Evolutionary conservation across 23 red algal genomes (phyloP), one percentile per base, ranked within the genome.

Genomic region (Gracilaria caudata): DNA sequence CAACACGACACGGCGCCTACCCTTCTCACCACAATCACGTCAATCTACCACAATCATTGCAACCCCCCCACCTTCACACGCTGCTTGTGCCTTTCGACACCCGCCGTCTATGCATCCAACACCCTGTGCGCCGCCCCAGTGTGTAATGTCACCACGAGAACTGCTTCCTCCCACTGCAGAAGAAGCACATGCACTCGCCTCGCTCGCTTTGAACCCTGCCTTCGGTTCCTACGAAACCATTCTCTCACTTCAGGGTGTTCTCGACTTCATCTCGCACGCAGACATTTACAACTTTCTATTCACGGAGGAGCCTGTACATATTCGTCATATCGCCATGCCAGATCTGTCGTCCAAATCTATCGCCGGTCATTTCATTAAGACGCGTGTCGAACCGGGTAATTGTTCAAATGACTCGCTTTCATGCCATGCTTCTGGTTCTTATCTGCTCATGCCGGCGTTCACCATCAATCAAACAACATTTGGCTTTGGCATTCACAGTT

Each of bases 241-340:
- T 29, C 70, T 75, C 19, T 75, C 70, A 13, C 38, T 75, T 2
- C 70, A 75, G 40, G 70, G 70, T 20, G 70, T 75, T 41, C 70
- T 75, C 25, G 70, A 75, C 43, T 75, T 75, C 38, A 45, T 75
- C 43, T 75, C 70, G 20, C 39, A 75, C n/a, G 21, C 70, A 24
- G 70, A 75, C 33, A 47, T 75, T 14, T 75, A 49, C 70, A 47
- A 75, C 37, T 75, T 75, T 20, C 70, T 75, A 16, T 75, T 75
- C 38, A 75, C 70, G 12, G 70, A 75, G 32, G 38, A 75, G n/a
- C 70, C 70, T 26, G 70, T 75, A 24, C 70, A 75, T 29, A 24
- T 75, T 26, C 70, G 39, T 29, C 70, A 75, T 21, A 75, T 75
- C 70, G 70, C 70, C 70, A 75, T 75, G 70, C 37, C 70, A 24